A percentile compares a stretch with the other conserved stretches of the same genome.
Conservation (phyloP, 2,329 filamentous ascomycete genomes). For the Diaporthe capsici region DNA sequence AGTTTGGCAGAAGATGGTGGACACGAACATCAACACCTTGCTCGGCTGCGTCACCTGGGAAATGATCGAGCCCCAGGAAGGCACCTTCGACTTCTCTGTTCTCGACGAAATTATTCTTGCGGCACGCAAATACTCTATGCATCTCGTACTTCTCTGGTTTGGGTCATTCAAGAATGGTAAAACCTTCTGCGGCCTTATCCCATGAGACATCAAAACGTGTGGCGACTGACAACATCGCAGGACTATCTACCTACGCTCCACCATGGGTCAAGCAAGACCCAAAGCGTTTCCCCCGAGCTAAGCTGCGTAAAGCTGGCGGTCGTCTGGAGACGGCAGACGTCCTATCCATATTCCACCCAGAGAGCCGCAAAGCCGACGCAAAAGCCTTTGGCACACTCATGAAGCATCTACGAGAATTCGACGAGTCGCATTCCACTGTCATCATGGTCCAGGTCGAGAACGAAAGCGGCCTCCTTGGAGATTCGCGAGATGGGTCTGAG, state of each 20-base stretch:
- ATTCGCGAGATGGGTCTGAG: constrained; percentile 62
- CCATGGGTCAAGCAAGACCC: constrained; percentile 48
- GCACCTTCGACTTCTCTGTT: constrained; percentile 47
- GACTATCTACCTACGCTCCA: constrained; percentile 36
- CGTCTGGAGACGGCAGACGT: constrained; percentile 47
- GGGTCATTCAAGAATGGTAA: constrained; percentile 28
- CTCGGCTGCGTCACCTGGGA: constrained; percentile 51
- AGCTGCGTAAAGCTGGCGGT: constrained; percentile 49
- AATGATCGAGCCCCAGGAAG: constrained; percentile 49
- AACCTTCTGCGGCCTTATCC: no score
- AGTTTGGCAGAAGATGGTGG: constrained; percentile 46
- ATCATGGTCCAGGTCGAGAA: constrained; percentile 73
- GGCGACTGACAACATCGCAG: neutral
- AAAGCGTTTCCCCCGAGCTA: constrained; percentile 46
- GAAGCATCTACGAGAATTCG: constrained; percentile 53
- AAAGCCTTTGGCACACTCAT: constrained; percentile 4
- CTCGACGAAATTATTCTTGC: constrained; percentile 48
- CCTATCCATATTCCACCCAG: constrained; percentile 38
- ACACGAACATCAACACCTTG: constrained; percentile 49
- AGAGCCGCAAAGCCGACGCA: constrained; percentile 12
- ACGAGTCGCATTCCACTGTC: constrained; percentile 62
- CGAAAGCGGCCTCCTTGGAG: constrained; percentile 65
- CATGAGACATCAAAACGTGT: neutral
- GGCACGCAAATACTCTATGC: constrained; percentile 21
- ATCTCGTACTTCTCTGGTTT: constrained; percentile 28